Percentiles rank a stretch among this genome's conserved stretches.
phyloP scores from a whole-genome alignment of 441 rosid genomes.

The Breynia disticha region DNA sequence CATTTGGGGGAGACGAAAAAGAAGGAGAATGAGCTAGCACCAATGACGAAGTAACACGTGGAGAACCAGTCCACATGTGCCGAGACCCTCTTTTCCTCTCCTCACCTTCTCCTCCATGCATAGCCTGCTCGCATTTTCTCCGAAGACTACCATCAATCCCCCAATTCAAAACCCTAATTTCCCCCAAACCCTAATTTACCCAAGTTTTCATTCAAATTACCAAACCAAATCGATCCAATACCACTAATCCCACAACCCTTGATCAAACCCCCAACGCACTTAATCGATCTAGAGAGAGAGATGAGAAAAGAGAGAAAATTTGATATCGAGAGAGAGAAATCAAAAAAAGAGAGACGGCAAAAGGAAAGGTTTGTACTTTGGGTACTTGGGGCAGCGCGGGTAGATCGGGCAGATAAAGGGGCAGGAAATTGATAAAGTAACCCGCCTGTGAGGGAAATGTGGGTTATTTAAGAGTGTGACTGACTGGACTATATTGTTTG shows the following conservation, averaged over 20 bases:
- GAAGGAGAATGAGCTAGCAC: constrained; percentile 36
- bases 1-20: constrained; percentile 19
- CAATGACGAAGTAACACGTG: constrained; percentile 43
- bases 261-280: neutral
- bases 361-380: neutral
- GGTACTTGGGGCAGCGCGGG: neutral
- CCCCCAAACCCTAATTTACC: neutral
- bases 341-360: neutral
- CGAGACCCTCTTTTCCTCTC: constrained; percentile 33
- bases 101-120: constrained; percentile 55
- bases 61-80: constrained; percentile 74
- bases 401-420: neutral
- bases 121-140: constrained; percentile 59
- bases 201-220: neutral
- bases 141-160: constrained; percentile 42
- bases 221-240: neutral
- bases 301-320: neutral
- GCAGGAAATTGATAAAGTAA: too few species aligned
- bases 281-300: neutral
- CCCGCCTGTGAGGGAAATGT: too few species aligned
- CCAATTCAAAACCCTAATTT: neutral
- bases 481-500: too few species aligned
- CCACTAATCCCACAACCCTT: neutral
- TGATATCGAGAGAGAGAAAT: neutral
- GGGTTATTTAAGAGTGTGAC: too few species aligned